A percentile compares a stretch with the other conserved stretches of the same genome.
phyloP scores from a whole-genome alignment of 805 yeast genomes.

The Diddensiella transvaalensis region DNA sequence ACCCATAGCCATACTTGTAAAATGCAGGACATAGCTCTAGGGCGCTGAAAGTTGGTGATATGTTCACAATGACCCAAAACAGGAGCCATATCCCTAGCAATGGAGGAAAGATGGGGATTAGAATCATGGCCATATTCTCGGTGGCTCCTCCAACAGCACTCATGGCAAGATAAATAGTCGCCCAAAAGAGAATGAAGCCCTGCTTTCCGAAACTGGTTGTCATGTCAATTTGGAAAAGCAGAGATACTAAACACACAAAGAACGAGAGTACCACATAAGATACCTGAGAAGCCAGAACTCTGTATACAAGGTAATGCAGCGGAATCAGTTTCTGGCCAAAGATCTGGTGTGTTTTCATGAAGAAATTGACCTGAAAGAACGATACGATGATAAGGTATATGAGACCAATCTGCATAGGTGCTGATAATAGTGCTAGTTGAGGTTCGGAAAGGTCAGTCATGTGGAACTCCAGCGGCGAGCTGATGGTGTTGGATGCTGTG shows the following conservation, averaged over 20 bases:
- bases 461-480: conserved; percentile 33
- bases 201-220: conserved; percentile 56
- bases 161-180: conserved; percentile 64
- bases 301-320: conserved; percentile 47
- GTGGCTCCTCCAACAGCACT: conserved; percentile 73
- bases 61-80: conserved; percentile 64
- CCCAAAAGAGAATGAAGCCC: conserved; percentile 76
- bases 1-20: conserved; percentile 61
- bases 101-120: conserved; percentile 58
- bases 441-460: conserved; percentile 30
- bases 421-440: conserved; percentile 41
- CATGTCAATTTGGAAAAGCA: conserved; percentile 65
- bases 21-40: conserved; percentile 55
- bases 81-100: conserved; percentile 67
- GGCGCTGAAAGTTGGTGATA: conserved; percentile 66
- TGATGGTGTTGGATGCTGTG: conserved; percentile 28
- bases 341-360: conserved; percentile 48
- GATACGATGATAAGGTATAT: conserved; percentile 68
- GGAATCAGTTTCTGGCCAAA: conserved; percentile 47
- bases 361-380: conserved; percentile 65
- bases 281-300: conserved; percentile 48
- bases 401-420: conserved; percentile 73
- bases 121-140: conserved; percentile 56
- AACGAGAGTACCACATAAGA: conserved; percentile 57
- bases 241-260: conserved; percentile 55